Evolutionary conservation across 208 protist genomes (phyloP), one percentile per base, ranked within the genome.

Genomic region (Wallacemonas rigidus): DNA sequence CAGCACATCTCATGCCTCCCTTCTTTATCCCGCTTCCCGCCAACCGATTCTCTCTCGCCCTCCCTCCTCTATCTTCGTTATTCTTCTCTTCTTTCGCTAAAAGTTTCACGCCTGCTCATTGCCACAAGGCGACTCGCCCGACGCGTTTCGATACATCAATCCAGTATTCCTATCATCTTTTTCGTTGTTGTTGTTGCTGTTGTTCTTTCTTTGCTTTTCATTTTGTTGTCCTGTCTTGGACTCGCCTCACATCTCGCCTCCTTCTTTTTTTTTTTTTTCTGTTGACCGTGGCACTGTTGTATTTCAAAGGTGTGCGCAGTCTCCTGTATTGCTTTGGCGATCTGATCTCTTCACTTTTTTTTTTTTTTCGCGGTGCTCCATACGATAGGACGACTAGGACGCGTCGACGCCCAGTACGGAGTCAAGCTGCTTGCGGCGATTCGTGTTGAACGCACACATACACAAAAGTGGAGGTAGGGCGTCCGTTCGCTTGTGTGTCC

Each of bases 241-340:
- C 26, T 26, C 26, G 26, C 26, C 26, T 26, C 26, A 26, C 26
- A 26, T 26, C 26, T 26, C 26, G 26, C 26, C 26, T 26, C 26
- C 45, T 50, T 1, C 45, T 50, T 50, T 50, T 50, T 11, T 50
- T 50, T 11, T 14, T 71, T 4, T 79, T 12, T 47, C 14, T 58
- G 26, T 50, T 50, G 45, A 50, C 45, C 12, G 12, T 50, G 11
- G 17, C 47, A 39, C 58, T 38, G 36, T 11, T 40, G 35, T 35
- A 26, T 26, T 26, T 26, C 26, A 26, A 26, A 26, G 26, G 26
- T 26, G 26, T 26, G 26, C 26, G 26, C 26, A 26, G 26, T 26
- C 26, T 26, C 26, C 26, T 26, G 26, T 26, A 26, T 8, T 41
- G 17, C 35, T 56, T n/a, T 35, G 57, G n/a, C 12, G 47, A 6